Conservation (phyloP, 305 asterid species). For the Fraxinus velutina region DNA sequence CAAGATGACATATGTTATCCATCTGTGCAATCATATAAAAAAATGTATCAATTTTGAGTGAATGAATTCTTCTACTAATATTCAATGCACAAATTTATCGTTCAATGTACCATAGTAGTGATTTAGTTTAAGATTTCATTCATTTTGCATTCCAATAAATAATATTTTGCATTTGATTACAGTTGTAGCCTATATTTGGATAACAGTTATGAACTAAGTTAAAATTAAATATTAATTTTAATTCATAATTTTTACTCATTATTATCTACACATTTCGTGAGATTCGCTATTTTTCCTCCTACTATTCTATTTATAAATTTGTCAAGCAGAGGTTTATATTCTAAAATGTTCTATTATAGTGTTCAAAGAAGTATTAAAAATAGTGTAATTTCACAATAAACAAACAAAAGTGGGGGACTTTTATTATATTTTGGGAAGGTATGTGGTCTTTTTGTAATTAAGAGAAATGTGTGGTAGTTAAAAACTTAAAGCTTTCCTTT, state of each 20-base stretch:
- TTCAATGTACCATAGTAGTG: background rate
- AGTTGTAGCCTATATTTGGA: background rate
- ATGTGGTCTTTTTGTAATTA: constrained; percentile 18
- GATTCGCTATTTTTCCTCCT: no score
- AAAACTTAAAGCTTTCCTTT: constrained; percentile 20
- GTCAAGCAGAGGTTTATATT: no score
- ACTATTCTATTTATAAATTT: no score
- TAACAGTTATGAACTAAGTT: background rate
- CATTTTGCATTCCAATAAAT: no score
- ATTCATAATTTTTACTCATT: background rate
- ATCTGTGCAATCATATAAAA: background rate
- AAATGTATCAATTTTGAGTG: background rate
- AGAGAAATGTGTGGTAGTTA: constrained; percentile 14
- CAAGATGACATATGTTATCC: background rate
- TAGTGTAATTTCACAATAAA: background rate
- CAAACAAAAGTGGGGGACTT: background rate
- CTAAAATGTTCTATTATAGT: background rate
- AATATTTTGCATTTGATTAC: background rate
- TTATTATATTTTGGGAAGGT: background rate
- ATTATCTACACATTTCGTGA: background rate
- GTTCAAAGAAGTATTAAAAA: background rate
- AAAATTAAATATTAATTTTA: no score
- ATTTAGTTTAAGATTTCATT: background rate
- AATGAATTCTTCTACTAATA: background rate
- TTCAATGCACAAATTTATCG: background rate